Evolutionary conservation across 805 yeast genomes (phyloP), one percentile per base, ranked within the genome.

Genomic region (Cyberlindnera lachancei): DNA sequence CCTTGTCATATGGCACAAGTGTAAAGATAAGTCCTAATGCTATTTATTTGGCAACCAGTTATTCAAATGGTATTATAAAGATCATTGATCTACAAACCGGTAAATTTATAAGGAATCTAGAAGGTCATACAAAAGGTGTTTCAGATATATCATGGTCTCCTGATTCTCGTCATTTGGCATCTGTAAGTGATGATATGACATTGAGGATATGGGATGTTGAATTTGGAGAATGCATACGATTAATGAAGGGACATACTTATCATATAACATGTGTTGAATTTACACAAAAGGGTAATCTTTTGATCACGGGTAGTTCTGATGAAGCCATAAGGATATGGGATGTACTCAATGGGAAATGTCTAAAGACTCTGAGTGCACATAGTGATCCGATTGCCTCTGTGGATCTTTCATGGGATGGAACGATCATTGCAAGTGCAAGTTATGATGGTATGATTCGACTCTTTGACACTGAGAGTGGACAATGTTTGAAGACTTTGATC

Each of bases 311-410:
- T 0, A 75, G 94, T 1, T 74, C 92, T 31, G 98, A 90, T 56
- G 97, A 90, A 52, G 85, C 90, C 31, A 78, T 92, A 12, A 70
- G 88, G 31, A 68, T 90, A 3, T 90, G 98, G 98, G 96, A 90
- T 55, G 71, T 80, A 3, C 62, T 65, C 20, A 63, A 73, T 14
- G 94, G 94, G 1, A 68, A 68, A 24, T 71, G 83, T 35, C 59
- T 86, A 45, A 77, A 81, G 49, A 84, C 94, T 0, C 60, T 90
- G 30, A 81, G 94, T 24, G 96, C 97, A 0, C 98, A 90, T 57
- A 75, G 94, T 0, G 96, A 86, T 45, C 94, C 96, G 0, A 82
- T 92, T 2, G 75, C 84, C 15, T 68, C 84, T 0, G 63, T 88
- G 2, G 79, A 85, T 46, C 59, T 90, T 29, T 73, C 83, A 3